Conservation (phyloP, 371 early-diverging fungal species). For the Mortierella sp. region DNA sequence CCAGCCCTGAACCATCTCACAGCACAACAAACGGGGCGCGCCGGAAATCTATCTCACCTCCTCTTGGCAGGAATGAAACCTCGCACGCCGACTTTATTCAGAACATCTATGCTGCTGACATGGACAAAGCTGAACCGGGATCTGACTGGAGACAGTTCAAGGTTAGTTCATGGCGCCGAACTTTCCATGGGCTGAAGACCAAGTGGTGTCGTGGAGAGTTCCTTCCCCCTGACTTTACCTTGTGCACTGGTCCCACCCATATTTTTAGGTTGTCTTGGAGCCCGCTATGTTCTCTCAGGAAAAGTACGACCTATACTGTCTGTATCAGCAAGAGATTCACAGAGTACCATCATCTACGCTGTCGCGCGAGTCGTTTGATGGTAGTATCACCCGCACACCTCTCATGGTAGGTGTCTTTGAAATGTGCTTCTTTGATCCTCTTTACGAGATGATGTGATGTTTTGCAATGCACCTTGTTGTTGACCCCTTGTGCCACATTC, state of each 20-base stretch:
- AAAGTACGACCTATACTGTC: constrained; percentile 80
- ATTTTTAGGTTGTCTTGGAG: constrained; percentile 63
- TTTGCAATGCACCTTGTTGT: background rate
- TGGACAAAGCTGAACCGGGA: constrained; percentile 16
- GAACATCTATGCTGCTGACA: constrained; percentile 30
- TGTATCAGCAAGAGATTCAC: constrained; percentile 87
- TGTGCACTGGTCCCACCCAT: background rate
- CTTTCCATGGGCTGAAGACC: background rate
- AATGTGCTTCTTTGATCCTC: background rate
- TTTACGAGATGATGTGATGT: background rate
- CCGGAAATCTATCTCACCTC: constrained; percentile 45
- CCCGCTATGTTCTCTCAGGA: constrained; percentile 75
- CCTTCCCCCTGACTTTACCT: background rate
- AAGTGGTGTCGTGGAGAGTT: constrained; percentile 19
- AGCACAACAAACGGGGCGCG: constrained; percentile 8
- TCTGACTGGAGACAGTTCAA: constrained; percentile 33
- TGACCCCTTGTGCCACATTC: background rate
- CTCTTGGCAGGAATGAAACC: constrained; percentile 24
- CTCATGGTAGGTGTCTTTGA: constrained; percentile 56
- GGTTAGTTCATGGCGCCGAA: constrained; percentile 4
- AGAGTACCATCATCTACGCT: constrained; percentile 69
- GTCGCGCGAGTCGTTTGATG: constrained; percentile 63
- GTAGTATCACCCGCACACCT: constrained; percentile 84
- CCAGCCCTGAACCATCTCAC: constrained; percentile 31
- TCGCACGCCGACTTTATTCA: constrained; percentile 35